Base-by-base conservation (phyloP, 192 early-diverging fungal species). In the Obelidium mucronatum region DNA sequence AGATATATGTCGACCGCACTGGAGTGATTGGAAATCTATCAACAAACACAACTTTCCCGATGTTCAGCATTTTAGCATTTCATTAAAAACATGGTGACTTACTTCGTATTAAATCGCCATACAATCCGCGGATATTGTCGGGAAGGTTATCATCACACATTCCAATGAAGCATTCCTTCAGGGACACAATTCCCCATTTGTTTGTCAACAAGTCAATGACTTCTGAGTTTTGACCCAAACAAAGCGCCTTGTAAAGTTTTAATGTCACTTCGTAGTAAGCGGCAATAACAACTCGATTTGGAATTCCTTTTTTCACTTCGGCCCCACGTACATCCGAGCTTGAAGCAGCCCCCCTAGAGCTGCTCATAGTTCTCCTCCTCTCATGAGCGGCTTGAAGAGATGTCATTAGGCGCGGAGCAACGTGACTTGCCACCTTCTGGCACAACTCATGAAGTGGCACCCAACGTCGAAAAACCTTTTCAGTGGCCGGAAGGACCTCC, bases 91-190 rank as follows among this genome's bases (percentile, higher is more conserved):
- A 15, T 62, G 66, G 17, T 62, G 62, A 42, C 4, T 64, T 44
- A 82, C 80, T 74, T 81, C 74, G 63, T 8, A 82, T 61, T 28
- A 81, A 36, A 37, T 75, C 63, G 6, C 77, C 77, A 76, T 77
- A 82, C 17, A 51, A 48, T n/a, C 64, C 68, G 11, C 80, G 55
- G 3, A 82, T 61, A 22, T 17, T 53, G 15, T 63, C 40, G 4
- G 80, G 80, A 26, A 82, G 51, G 2, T 63, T 44, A 40, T 75
- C 65, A 67, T 79, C 72, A 28, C 52, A 35, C 11, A 82, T 6
- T 13, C 77, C 80, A 8, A 76, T 24, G 15, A 40, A 34, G 40
- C 80, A 82, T 48, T 67, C 40, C 19, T 82, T 40, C 56, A 76
- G 28, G 2, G 77, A 62, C 15, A 82, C 1, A 31, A 79, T 40